Evolutionary conservation across 129 eudicot genomes (phyloP), one percentile per base, ranked within the genome.

Genomic region (sunflower (Helianthus annuus)): DNA sequence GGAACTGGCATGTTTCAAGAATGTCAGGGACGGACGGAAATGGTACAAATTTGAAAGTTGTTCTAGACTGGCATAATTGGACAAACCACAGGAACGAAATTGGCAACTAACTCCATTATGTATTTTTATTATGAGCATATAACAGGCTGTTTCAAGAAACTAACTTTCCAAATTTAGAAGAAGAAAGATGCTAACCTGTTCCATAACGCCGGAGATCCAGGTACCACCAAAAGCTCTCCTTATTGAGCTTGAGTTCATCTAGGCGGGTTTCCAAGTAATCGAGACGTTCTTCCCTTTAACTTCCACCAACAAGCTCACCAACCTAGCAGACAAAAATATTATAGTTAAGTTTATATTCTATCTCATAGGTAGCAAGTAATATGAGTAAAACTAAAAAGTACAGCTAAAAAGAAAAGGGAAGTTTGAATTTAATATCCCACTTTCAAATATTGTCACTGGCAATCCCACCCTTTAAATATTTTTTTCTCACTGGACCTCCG

Each of bases 271-370:
- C 97, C 64, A 95, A 65, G 59, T 56, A 79, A 5, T 88, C 91
- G 56, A 95, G 96, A 36, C 99, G 97, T 63, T 95, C 99, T 83
- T 95, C 99, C 83, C 99, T 90, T 85, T 95, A 97, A 82, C 99
- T 95, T 83, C 99, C 99, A 76, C 99, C 99, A 78, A 95, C 88
- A 52, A 91, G 99, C 80, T 90, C 99, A n/a, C 99, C 97, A 80
- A 94, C 81, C 98, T 94, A 80, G 49, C 67, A 79, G 59, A 51
- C 38, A 54, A 70, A 3, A 2, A 66, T n/a, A 15, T 27, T 19
- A 29, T 45, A 56, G 60, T 40, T 11, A 56, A 36, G 10, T 39
- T 60, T 27, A 10, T 11, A 58, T 24, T 11, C 16, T 27, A 22
- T 56, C 22, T 56, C 13, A 56, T 56, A 56, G 39, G 11, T 14